A percentile compares a stretch with the other conserved stretches of the same genome.
These are phyloP conservation scores for Stachybotrys chartarum DNA, from an alignment of 2,329 filamentous ascomycete species.

Conservation along the genomic window DNA sequence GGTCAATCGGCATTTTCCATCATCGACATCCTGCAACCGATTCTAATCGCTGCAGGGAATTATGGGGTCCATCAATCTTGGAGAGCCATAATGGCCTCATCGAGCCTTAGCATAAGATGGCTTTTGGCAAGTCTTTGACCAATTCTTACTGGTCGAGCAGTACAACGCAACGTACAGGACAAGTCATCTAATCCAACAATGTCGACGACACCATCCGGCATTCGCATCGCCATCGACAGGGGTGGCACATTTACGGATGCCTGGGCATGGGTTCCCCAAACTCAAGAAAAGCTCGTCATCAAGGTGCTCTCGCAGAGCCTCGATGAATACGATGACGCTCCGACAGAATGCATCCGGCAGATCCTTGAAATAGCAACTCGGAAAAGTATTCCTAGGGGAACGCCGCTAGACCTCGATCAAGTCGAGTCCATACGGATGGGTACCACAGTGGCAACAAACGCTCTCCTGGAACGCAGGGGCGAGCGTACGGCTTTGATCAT, in stretches of 20 bases:
- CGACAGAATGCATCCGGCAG: slow-evolving; percentile 62
- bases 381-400: slow-evolving; percentile 20
- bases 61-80: no score
- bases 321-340: slow-evolving; percentile 64
- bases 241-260: slow-evolving; percentile 21
- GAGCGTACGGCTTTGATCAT: slow-evolving; percentile 63
- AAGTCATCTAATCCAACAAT: no score
- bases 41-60: no score
- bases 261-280: neutral
- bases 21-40: no score
- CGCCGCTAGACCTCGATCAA: slow-evolving; percentile 21
- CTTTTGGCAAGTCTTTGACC: no score
- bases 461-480: slow-evolving; percentile 64
- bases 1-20: no score
- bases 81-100: no score
- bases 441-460: slow-evolving; percentile 70
- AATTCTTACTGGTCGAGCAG: no score
- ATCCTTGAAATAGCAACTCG: slow-evolving; percentile 24
- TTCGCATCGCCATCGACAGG: slow-evolving; percentile 19
- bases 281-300: neutral
- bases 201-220: slow-evolving; percentile 11
- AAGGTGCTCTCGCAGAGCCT: slow-evolving; percentile 52
- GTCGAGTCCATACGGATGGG: slow-evolving; percentile 67
- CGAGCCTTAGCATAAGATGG: no score
- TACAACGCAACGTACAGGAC: no score